A percentile compares a stretch with the other conserved stretches of the same genome.
Conservation (phyloP, 2,329 filamentous ascomycete species). For the Sporothrix protearum region DNA sequence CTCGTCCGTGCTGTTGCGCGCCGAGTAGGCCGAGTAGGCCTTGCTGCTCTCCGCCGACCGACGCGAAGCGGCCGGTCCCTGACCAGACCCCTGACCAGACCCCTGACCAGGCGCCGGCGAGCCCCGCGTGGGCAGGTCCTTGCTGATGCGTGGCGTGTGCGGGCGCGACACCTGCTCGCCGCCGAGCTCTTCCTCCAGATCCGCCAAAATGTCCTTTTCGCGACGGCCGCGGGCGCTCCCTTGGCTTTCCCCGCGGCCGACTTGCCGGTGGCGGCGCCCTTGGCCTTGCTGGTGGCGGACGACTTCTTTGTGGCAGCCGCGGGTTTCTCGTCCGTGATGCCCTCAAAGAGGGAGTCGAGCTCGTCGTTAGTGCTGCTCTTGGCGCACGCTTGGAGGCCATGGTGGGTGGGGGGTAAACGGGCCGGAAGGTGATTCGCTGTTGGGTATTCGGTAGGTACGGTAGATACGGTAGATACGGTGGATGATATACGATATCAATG, state of each 20-base stretch:
- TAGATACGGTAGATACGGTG: too few species aligned
- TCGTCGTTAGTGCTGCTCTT: constrained; percentile 58
- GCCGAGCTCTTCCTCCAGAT: constrained; percentile 74
- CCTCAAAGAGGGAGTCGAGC: constrained; percentile 63
- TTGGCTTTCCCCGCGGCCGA: too few species aligned
- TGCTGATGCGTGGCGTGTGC: constrained; percentile 72
- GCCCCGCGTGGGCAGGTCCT: constrained; percentile 39
- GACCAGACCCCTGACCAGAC: too few species aligned
- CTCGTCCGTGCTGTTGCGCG: constrained; percentile 56
- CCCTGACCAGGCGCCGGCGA: constrained; percentile 52
- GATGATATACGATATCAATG: background rate
- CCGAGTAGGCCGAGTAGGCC: constrained; percentile 47
- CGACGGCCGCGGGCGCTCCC: constrained; percentile 35
- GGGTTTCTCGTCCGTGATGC: constrained; percentile 53
- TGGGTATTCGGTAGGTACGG: background rate
- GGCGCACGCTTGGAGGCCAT: constrained; percentile 56
- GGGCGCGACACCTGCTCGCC: constrained; percentile 68
- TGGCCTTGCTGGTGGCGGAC: constrained; percentile 35
- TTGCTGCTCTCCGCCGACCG: constrained; percentile 26
- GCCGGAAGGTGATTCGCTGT: background rate
- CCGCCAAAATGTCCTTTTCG: constrained; percentile 77
- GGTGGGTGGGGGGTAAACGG: constrained; percentile 25
- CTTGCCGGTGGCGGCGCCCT: constrained; percentile 25
- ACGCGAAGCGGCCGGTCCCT: constrained; percentile 47
- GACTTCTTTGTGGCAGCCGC: constrained; percentile 42